Evolutionary conservation across 2,329 filamentous ascomycete genomes (phyloP), one percentile per base, ranked within the genome.

Genomic region (Colletotrichum somersetense): DNA sequence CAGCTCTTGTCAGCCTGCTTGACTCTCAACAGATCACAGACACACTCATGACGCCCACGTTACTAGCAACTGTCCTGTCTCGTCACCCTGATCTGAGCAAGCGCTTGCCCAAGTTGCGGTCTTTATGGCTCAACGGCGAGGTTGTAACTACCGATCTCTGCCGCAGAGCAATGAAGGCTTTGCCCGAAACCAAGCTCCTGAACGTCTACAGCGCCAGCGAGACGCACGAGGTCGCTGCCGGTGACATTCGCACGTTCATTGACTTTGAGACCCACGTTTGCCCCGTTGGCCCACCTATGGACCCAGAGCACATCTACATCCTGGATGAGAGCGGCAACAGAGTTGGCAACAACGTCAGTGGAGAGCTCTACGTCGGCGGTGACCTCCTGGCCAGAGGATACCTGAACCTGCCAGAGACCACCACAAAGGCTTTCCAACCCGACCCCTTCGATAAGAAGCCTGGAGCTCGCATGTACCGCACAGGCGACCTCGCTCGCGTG

Each of bases 141-240:
- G 93, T 96, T 1, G 93, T 95, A 64, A 93, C 92, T 0, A 92
- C 92, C 0, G 93, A 95, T 77, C 87, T 95, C 20, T 92, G 91
- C 42, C 89, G 90, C 35, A 88, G 92, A 52, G 91, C 90, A 2
- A 84, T 92, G 65, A 88, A 89, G 66, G 90, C 91, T 2, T 85
- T 95, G 5, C 92, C 93, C 0, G 88, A 91, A 0, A 87, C 89
- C 3, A 89, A 91, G 20, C 82, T 96, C 16, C 88, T 95, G 73
- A 96, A 95, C 76, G 92, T 92, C 76, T 96, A 96, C 82, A 94
- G 92, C 77, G 92, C 93, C 20, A 94, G 92, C 77, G 93, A 96
- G 80, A 95, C 93, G 0, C 92, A 95, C 74, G 92, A 95, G 80
- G 91, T 93, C 73, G 92, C 93, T 1, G 94, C 91, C 74, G 93